phyloP scores from a whole-genome alignment of 305 asterid genomes.

The Caryopteris hybrid region DNA sequence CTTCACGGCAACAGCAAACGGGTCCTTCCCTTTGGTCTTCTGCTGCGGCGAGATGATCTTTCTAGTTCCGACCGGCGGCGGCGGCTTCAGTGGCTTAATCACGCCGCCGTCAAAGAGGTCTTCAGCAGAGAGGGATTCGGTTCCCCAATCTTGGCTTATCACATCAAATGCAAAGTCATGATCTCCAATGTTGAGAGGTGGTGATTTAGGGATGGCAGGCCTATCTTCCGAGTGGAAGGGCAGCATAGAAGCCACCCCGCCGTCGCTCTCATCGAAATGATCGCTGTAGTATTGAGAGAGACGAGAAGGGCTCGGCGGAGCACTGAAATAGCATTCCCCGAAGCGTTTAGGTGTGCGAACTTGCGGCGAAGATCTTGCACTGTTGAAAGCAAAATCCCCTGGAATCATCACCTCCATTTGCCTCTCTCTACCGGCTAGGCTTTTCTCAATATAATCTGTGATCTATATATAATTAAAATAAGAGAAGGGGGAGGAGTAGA shows the following conservation, averaged over 20 bases:
- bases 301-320: slow-evolving; percentile 67
- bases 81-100: slow-evolving; percentile 49
- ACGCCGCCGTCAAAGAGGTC: slow-evolving; percentile 76
- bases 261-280: slow-evolving; percentile 6
- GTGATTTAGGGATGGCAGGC: slow-evolving; percentile 21
- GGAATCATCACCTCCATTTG: slow-evolving; percentile 49
- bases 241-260: slow-evolving; percentile 11
- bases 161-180: slow-evolving; percentile 58
- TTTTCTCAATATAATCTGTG: neutral
- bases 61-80: slow-evolving; percentile 19
- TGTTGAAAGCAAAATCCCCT: slow-evolving; percentile 42
- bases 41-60: slow-evolving; percentile 25
- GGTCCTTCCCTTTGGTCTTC: neutral
- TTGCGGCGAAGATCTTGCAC: slow-evolving; percentile 32
- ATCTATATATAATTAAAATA: neutral
- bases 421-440: neutral
- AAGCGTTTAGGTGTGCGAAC: slow-evolving; percentile 40
- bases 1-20: neutral
- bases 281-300: slow-evolving; percentile 29
- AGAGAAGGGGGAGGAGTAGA: neutral
- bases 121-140: slow-evolving; percentile 54
- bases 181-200: slow-evolving; percentile 2
- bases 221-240: slow-evolving; percentile 30
- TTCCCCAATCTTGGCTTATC: slow-evolving; percentile 37
- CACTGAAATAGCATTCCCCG: slow-evolving; percentile 57